Evolutionary conservation across 176 grass and related monocot species (phyloP).

Genomic region (Dactylis glomerata): DNA sequence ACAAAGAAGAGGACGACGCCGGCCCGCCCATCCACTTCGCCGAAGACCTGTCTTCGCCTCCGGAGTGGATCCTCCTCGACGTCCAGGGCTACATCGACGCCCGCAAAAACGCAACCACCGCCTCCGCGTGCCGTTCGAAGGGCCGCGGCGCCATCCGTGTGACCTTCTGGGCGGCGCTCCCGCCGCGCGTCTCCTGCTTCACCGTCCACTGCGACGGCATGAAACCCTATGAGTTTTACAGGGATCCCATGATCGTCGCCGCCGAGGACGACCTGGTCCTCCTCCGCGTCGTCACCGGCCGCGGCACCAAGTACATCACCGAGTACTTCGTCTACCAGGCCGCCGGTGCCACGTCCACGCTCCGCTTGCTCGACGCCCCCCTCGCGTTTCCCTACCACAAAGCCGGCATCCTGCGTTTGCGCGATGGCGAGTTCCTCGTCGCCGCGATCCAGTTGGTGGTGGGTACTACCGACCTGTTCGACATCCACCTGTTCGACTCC

Average conservation of each 20-base stretch:
- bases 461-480: neutral
- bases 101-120: neutral
- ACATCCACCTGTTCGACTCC: neutral
- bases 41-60: neutral
- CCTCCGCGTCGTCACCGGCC: neutral
- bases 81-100: neutral
- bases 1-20: too few species aligned
- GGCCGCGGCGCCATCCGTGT: neutral
- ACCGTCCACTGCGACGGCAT: neutral
- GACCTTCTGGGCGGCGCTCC: neutral
- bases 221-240: neutral
- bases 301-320: too few species aligned
- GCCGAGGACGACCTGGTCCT: neutral
- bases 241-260: neutral
- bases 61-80: conserved; percentile 2
- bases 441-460: neutral
- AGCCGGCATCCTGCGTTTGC: neutral
- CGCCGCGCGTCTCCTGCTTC: neutral
- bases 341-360: neutral
- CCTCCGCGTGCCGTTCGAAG: too few species aligned
- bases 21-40: neutral
- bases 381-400: neutral
- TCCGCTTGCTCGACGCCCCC: neutral
- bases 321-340: neutral
- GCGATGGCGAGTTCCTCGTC: neutral